Base-by-base conservation (phyloP, 371 early-diverging fungal genomes). In the Mortierella sp. region DNA sequence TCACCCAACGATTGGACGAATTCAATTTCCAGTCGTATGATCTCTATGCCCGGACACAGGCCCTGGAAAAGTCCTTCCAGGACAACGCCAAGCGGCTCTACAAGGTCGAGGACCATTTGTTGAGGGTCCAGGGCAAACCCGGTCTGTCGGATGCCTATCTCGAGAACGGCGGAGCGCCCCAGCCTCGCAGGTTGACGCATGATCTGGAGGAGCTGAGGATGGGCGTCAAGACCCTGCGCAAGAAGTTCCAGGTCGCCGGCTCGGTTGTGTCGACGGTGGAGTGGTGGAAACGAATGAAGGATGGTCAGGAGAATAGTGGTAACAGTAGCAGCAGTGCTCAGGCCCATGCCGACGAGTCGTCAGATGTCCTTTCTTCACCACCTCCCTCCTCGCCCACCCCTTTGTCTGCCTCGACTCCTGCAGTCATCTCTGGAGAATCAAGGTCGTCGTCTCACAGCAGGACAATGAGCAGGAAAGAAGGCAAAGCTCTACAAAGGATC, bases 161-260 rank as follows among this genome's bases (percentile, higher is more conserved):
- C 29, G 76, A 69, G n/a, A 41, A 68, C 48, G 80, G 45, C 0
- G 65, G 65, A 2, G 16, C 26, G 43, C 16, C 14, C n/a, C 43
- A 29, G 24, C 68, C 41, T 2, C 45, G 81, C 14, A 68, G 81
- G 14, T 34, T 80, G 70, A 80, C 81, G 1, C 69, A 80, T n/a
- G 81, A 80, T 66, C 55, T 80, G 41, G 81, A 80, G 37, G 81
- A 80, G 19, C 41, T 80, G 48, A 70, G 68, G 1, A 73, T 80
- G 70, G 81, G 81, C 8, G 81, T 80, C 64, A 76, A 67, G 68
- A 73, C 81, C 1, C 50, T 80, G 41, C 68, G 77, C 43, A 70
- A 52, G 55, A 80, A 76, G 71, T 80, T 80, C 41, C 81, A 80
- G 55, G 73, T 47, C 5, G 77, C 77, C n/a, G 73, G 81, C 11